Conservation (phyloP, 2,329 filamentous ascomycete species). For the Magnaporthiopsis incrustans region DNA sequence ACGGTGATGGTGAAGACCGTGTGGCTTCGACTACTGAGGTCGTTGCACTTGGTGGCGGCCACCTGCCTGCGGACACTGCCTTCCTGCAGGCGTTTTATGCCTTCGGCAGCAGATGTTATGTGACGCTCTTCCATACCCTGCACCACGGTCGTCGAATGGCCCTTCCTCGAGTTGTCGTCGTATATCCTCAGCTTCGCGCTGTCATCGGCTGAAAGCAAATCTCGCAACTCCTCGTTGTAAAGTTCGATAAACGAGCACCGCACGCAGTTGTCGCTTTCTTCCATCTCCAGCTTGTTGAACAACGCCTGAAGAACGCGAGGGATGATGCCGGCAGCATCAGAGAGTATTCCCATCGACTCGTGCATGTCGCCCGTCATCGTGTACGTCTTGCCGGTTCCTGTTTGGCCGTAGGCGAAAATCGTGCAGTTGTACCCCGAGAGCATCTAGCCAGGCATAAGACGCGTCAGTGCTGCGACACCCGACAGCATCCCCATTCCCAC, state of each 20-base stretch:
- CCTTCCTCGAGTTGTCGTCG: conserved; percentile 80
- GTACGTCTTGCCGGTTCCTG: conserved; percentile 96
- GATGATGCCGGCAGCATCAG: conserved; percentile 90
- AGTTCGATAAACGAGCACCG: conserved; percentile 98
- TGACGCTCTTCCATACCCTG: conserved; percentile 98
- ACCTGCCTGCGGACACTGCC: conserved; percentile 94
- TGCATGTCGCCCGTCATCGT: conserved; percentile 99
- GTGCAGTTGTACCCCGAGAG: conserved; percentile 94
- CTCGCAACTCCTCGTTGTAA: conserved; percentile 94
- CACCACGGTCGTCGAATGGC: conserved; percentile 77
- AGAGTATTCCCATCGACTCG: conserved; percentile 74
- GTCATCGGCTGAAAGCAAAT: conserved; percentile 78
- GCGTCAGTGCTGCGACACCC: neutral
- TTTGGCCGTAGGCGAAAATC: conserved; percentile 97
- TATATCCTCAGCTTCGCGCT: conserved; percentile 86
- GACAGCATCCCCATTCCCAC: conserved; percentile 14
- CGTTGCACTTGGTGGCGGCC: conserved; percentile 99
- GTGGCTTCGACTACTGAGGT: conserved; percentile 92
- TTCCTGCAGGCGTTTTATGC: conserved; percentile 79
- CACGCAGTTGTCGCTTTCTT: conserved; percentile 76
- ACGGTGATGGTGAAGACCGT: conserved; percentile 96
- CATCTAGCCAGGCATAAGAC: conserved; percentile 52
- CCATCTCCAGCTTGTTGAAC: conserved; percentile 74
- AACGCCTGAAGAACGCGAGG: conserved; percentile 82
- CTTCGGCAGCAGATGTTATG: conserved; percentile 75